These are phyloP conservation scores for Eimeria sp. DNA, from an alignment of 169 alveolate genomes.

Conservation along the genomic window DNA sequence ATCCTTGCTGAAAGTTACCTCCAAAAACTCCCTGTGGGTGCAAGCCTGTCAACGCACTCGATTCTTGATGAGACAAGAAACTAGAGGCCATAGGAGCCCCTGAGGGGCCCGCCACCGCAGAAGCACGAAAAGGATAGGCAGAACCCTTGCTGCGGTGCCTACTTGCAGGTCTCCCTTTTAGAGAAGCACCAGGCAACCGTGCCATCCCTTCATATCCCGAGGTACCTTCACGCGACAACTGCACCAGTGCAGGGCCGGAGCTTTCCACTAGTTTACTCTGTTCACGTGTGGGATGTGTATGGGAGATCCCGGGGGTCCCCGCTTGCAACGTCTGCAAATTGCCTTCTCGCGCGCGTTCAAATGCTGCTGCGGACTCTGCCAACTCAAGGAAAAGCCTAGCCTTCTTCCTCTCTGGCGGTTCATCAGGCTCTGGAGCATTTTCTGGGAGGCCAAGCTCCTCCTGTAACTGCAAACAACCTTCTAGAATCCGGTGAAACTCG, in stretches of 20 bases:
- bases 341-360: not conserved
- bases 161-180: not conserved
- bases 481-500: not conserved
- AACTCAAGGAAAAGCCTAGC: not conserved
- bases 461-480: not conserved
- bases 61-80: too few relatives aligned
- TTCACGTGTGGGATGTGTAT: not conserved
- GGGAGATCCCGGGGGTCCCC: not conserved
- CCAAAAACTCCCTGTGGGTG: too few relatives aligned
- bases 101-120: not conserved
- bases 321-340: not conserved
- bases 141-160: not conserved
- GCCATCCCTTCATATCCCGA: not conserved
- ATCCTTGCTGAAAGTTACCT: too few relatives aligned
- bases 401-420: not conserved
- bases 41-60: too few relatives aligned
- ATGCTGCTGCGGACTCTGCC: not conserved
- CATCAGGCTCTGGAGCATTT: not conserved
- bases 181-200: not conserved
- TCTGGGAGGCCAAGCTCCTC: not conserved
- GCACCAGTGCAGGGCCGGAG: not conserved
- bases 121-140: not conserved
- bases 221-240: not conserved
- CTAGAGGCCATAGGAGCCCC: not conserved
- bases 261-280: not conserved